Conservation (phyloP, 1,284 basidiomycete species). For the Apiotrichum porosum region DNA sequence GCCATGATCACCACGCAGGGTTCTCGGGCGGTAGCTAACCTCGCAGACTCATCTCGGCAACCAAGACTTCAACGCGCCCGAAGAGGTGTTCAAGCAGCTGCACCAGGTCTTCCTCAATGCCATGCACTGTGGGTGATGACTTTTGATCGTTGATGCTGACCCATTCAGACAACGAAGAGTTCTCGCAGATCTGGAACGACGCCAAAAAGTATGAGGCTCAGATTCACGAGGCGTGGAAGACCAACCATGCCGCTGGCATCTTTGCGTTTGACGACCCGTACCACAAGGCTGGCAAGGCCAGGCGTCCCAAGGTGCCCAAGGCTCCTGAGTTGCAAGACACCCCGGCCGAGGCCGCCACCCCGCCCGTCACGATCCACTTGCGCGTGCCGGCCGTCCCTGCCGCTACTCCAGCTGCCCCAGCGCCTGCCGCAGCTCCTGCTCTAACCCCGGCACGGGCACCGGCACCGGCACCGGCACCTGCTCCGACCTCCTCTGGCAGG, state of each 20-base stretch:
- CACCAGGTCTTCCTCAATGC: slow-evolving; percentile 49
- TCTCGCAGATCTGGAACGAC: slow-evolving; percentile 39
- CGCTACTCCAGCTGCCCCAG: not conserved
- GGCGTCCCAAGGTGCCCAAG: not conserved
- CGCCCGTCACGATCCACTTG: slow-evolving; percentile 12
- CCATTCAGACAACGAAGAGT: slow-evolving; percentile 46
- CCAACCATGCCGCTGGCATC: slow-evolving; percentile 17
- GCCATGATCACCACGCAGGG: too few relatives aligned
- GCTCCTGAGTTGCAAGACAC: too few relatives aligned
- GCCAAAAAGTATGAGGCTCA: slow-evolving; percentile 40
- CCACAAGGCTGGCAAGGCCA: slow-evolving; percentile 6
- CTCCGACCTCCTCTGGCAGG: not conserved
- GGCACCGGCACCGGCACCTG: not conserved
- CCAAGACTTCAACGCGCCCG: slow-evolving; percentile 31
- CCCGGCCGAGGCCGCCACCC: not conserved
- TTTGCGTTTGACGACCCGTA: slow-evolving; percentile 22
- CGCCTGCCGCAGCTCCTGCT: not conserved
- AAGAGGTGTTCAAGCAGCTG: slow-evolving; percentile 43
- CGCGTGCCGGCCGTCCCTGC: slow-evolving; percentile 5
- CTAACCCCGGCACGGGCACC: not conserved
- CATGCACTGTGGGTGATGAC: slow-evolving; percentile 39
- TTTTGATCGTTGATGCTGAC: too few relatives aligned
- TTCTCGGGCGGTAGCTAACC: not conserved
- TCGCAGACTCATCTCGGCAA: slow-evolving; percentile 27
- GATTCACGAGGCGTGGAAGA: slow-evolving; percentile 31